These are phyloP conservation scores for Cordyceps pruinosa DNA, from an alignment of 2,329 filamentous ascomycete species.

Conservation along the genomic window DNA sequence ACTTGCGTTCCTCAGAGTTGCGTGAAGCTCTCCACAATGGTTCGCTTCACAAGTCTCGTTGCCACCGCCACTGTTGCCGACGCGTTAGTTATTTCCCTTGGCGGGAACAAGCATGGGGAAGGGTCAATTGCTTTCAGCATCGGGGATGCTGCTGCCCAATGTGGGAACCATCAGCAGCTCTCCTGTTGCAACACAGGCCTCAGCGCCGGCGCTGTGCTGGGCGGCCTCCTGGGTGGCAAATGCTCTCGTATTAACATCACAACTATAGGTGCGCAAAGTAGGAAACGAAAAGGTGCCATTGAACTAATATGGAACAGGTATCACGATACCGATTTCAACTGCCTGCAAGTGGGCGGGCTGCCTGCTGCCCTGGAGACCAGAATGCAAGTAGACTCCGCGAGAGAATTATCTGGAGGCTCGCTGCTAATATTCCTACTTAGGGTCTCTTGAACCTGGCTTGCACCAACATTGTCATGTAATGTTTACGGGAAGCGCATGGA, in stretches of 20 bases:
- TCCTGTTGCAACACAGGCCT: not conserved
- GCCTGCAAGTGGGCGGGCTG: not conserved
- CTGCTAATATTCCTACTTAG: not conserved
- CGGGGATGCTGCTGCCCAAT: not conserved
- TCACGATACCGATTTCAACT: not conserved
- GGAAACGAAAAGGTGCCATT: not conserved
- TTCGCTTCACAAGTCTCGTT: too few relatives aligned
- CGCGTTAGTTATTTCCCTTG: too few relatives aligned
- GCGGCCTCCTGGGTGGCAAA: not conserved
- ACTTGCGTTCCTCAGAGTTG: too few relatives aligned
- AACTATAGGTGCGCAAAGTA: not conserved
- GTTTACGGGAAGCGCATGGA: too few relatives aligned
- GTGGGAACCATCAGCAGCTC: not conserved
- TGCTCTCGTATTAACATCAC: not conserved
- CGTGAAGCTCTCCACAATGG: too few relatives aligned
- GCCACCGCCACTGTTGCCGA: too few relatives aligned
- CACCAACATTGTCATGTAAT: not conserved
- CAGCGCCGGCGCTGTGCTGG: not conserved
- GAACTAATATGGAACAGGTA: not conserved
- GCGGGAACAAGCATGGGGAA: too few relatives aligned
- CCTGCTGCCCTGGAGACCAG: not conserved
- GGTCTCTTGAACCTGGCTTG: not conserved
- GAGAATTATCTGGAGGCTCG: not conserved
- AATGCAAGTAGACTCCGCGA: not conserved
- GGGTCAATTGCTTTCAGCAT: too few relatives aligned